Evolutionary conservation across 139 green algal genomes (phyloP), one percentile per base, ranked within the genome.

Genomic region (Chlorella ohadii): DNA sequence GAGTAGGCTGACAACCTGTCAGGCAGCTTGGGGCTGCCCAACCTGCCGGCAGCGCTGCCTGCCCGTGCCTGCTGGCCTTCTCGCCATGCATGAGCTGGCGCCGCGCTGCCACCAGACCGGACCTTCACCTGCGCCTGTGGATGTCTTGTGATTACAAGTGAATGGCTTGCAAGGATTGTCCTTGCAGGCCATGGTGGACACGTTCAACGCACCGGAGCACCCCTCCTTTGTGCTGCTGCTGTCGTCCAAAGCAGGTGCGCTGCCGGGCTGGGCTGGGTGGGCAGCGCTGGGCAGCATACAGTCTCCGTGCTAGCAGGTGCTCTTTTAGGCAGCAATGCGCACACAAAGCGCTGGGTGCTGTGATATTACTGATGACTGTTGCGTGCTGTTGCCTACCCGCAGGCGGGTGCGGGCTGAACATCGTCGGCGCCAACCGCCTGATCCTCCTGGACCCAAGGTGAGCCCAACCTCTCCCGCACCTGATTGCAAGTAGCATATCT

Each of bases 361-460:
- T n/a, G n/a, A n/a, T n/a, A n/a, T n/a, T n/a, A n/a, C 44, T 51
- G 44, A 9, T 51, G 44, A 51, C 44, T 51, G 7, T 6, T 9
- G 44, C 44, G 7, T 51, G 44, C 44, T 51, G 9, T 51, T 51
- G 44, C 28, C 66, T 51, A 20, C 36, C 36, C 39, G 28, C 44
- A 55, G 75, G 75, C 55, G 75, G 75, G n/a, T 99, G 97, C 79
- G 97, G 97, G 0, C 94, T 99, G 39, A 99, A 99, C 88, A 93
- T 99, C n/a, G 92, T 99, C 33, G 94, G 96, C 3, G 96, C 92
- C 80, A 99, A 99, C 90, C 90, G 90, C 87, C 91, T 98, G 36
- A 84, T 97, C 23, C 94, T 99, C 44, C 98, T 98, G 79, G 96
- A 99, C 85, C 92, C 91, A 0, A 65, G 77, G 51, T 66, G 33